Base-by-base conservation (phyloP, 169 alveolate genomes). In the Miamiensis avidus region DNA sequence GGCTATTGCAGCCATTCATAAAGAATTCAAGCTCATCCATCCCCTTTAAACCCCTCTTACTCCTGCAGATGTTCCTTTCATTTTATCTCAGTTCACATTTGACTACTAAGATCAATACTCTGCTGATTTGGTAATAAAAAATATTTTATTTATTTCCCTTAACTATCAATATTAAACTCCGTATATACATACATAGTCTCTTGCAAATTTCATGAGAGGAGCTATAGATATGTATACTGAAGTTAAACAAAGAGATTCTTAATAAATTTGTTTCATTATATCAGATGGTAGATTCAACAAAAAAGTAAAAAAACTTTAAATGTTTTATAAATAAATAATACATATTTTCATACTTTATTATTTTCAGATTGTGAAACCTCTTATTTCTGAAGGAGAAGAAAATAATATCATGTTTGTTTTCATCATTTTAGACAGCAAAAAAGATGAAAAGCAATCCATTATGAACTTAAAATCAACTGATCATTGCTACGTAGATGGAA, bases 201-300 rank as follows among this genome's bases (percentile, higher is more conserved):
- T 97, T 95, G 89, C 91, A 74, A 93, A 94, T 83, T 97, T 97
- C 83, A 92, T 97, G 94, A 92, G 91, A 89, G 95, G 95, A 86
- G 91, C 95, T 81, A 94, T 92, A 75, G 90, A 92, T 64, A 82
- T 89, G 69, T 89, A 93, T 76, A 89, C 65, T 31, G 89, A 91
- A 76, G 78, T 86, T 31, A 90, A 89, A 83, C 65, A 85, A 34
- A 82, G 82, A 31, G 89, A 85, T 75, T 74, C 89, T 74, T 93
- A 93, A 69, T 96, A 96, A 89, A 93, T 98, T 78, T 97, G 97
- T 76, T 95, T 98, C 73, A 97, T 98, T 15, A 96, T 98, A 29
- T 95, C 99, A 64, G 99, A 98, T 91, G 99, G 99, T n/a, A 97
- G 99, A 91, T 97, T 98, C 89, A 98, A 98, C 89, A 98, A 98